phyloP scores from a whole-genome alignment of 2,329 filamentous ascomycete genomes.

The Monilinia laxa region DNA sequence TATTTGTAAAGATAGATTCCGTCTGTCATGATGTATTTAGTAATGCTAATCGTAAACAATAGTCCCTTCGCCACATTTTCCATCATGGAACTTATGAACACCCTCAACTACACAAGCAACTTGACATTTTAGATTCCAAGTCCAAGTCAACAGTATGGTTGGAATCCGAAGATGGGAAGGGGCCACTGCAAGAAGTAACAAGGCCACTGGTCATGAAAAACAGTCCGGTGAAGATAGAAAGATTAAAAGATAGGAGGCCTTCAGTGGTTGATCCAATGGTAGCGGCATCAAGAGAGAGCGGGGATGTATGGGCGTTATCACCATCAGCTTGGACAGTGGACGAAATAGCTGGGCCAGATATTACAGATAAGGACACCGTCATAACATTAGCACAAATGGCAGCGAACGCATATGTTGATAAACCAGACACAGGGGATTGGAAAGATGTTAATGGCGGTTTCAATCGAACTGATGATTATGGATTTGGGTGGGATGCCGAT shows the following conservation, averaged over 20 bases:
- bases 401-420: slow-evolving; percentile 81
- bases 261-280: slow-evolving; percentile 78
- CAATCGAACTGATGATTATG: slow-evolving; percentile 78
- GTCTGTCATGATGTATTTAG: background rate
- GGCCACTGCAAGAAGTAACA: slow-evolving; percentile 50
- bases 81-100: slow-evolving; percentile 84
- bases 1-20: slow-evolving; percentile 48
- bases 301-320: slow-evolving; percentile 65
- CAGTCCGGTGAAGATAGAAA: slow-evolving; percentile 67
- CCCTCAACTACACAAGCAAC: slow-evolving; percentile 72
- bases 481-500: slow-evolving; percentile 91
- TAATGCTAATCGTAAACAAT: slow-evolving; percentile 29
- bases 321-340: slow-evolving; percentile 79
- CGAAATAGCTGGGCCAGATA: slow-evolving; percentile 72
- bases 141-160: slow-evolving; percentile 58
- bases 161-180: slow-evolving; percentile 54
- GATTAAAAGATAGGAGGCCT: slow-evolving; percentile 75
- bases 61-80: slow-evolving; percentile 81
- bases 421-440: slow-evolving; percentile 74
- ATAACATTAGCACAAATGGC: slow-evolving; percentile 85
- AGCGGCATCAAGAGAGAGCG: slow-evolving; percentile 66
- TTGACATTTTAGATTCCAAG: slow-evolving; percentile 63
- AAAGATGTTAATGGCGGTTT: slow-evolving; percentile 74
- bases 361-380: slow-evolving; percentile 82
- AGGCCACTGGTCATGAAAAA: slow-evolving; percentile 62